These are phyloP conservation scores for Guillardia theta DNA, from an alignment of 78 protist genomes.

Conservation along the genomic window DNA sequence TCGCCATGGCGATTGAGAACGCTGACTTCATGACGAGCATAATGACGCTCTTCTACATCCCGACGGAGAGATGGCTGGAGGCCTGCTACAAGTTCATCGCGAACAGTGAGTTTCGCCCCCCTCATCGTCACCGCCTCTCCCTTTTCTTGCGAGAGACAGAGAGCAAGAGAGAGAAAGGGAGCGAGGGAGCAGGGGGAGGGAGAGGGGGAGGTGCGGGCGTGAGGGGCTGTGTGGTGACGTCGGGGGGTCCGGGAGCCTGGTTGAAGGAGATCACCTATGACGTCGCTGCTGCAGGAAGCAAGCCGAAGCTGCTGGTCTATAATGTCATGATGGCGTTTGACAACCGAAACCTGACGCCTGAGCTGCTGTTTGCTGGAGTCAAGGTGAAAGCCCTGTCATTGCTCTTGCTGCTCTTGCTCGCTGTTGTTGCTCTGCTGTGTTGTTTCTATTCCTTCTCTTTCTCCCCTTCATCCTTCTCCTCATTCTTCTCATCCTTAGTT, in stretches of 20 bases:
- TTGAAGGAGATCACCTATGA: too few relatives aligned
- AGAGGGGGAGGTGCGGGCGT: too few relatives aligned
- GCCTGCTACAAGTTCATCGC: not conserved
- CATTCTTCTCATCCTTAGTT: not conserved
- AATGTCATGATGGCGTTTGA: not conserved
- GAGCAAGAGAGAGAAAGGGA: too few relatives aligned
- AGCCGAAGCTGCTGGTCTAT: not conserved
- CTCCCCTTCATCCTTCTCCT: not conserved
- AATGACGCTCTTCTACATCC: conserved; percentile 17
- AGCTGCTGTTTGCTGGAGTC: not conserved
- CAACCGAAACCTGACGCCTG: not conserved
- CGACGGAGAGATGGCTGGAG: not conserved
- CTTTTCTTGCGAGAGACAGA: not conserved
- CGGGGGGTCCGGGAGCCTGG: too few relatives aligned
- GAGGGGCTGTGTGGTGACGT: too few relatives aligned
- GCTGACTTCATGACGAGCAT: not conserved
- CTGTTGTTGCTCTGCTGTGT: not conserved
- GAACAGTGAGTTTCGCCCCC: not conserved
- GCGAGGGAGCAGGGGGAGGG: too few relatives aligned
- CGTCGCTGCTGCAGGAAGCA: not conserved
- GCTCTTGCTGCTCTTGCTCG: not conserved
- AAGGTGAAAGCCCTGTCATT: not conserved
- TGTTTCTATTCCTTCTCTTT: not conserved
- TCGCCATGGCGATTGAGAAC: not conserved
- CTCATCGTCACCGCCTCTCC: not conserved